Base-by-base conservation (phyloP, 169 alveolate genomes). In the Eimeria zaria region DNA sequence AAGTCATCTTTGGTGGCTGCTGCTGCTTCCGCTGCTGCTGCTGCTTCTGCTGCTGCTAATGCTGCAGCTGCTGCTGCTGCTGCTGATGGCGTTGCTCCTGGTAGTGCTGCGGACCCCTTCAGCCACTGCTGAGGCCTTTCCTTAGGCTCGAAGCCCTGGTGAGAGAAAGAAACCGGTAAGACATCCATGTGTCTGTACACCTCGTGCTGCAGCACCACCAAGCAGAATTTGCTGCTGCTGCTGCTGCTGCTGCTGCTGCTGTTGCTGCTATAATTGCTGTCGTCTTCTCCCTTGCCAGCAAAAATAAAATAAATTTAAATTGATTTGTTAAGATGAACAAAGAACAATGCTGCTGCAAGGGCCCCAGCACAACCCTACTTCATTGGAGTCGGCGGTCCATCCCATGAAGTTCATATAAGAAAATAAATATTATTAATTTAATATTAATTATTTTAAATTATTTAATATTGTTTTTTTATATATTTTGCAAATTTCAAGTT, bases 11-110 rank as follows among this genome's bases (percentile, higher is more conserved):
- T 9, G 33, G 90, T 62, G 33, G 90, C 90, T 81, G 71, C 90
- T 51, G 55, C 90, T 81, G 90, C 90, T 51, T 11, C 73, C 30
- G 80, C 48, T 22, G 44, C 80, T 69, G 62, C 62, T 60, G 69
- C n/a, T n/a, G n/a, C 44, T 24, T 18, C 81, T 33, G 81, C 81
- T 33, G 81, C 81, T 33, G 44, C 81, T 24, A 16, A 18, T 69
- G 48, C 44, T 69, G 81, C 84, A 11, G 48, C 81, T 33, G 44
- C 81, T 69, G 33, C 44, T 14, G n/a, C n/a, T n/a, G n/a, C n/a
- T n/a, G n/a, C n/a, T n/a, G n/a, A 20, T 0, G 18, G 69, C 6
- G 30, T 20, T 41, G 64, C 88, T 27, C 16, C 74, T 60, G 20
- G 30, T 7, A 18, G 69, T 60, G 69, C 69, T 22, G 27, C 69